These are phyloP conservation scores for Heteromeles arbutifolia DNA, from an alignment of 306 rosid genomes.

Conservation along the genomic window DNA sequence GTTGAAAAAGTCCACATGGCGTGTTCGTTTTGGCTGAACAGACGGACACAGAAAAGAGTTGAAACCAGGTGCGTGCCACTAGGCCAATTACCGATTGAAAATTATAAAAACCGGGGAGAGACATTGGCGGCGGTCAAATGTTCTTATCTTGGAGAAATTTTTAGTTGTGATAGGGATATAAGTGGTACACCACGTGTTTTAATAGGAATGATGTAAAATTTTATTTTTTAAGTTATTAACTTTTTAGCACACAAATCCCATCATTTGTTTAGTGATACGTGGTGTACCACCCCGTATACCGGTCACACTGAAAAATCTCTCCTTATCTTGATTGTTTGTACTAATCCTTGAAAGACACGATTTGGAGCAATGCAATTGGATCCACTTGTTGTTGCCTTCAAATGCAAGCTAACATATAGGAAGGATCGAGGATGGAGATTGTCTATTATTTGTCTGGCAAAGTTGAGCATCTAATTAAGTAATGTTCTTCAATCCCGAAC, in stretches of 20 bases:
- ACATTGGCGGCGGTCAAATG: constrained; percentile 8
- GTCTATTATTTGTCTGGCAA: neutral
- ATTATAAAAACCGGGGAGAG: neutral
- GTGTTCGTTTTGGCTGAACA: neutral
- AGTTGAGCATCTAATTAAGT: neutral
- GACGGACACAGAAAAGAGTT: neutral
- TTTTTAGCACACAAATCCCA: too few species aligned
- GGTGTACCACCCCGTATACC: too few species aligned
- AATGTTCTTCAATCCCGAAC: too few species aligned
- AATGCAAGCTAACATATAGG: neutral
- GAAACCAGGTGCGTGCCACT: neutral
- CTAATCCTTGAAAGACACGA: neutral
- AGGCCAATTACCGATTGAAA: neutral
- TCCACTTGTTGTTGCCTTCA: neutral
- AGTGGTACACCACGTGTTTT: too few species aligned
- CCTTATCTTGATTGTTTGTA: neutral
- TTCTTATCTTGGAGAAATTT: neutral
- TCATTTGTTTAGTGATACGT: too few species aligned
- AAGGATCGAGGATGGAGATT: neutral
- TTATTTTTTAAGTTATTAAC: too few species aligned
- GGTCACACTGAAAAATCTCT: too few species aligned
- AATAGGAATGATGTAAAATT: too few species aligned
- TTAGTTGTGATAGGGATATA: too few species aligned
- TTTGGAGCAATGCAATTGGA: neutral
- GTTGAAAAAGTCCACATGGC: neutral